Evolutionary conservation across 495 filamentous ascomycete genomes (phyloP), one percentile per base, ranked within the genome.

Genomic region (Trichoderma gamsii): DNA sequence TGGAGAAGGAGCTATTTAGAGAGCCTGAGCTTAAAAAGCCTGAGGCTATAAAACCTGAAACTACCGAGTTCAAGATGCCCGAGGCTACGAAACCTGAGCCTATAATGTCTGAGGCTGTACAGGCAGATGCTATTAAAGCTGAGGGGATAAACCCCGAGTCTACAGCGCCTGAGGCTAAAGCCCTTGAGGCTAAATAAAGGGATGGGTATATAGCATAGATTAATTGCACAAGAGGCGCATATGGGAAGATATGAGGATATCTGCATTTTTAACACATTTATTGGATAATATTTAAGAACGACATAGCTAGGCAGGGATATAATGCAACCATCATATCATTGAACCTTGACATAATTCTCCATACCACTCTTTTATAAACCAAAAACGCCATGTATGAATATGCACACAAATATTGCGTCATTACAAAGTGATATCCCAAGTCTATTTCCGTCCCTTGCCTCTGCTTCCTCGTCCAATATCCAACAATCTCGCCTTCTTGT

Each of bases 401-500:
- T 12, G 25, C 56, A 61, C 15, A 61, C 49, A n/a, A 7, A 23
- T 23, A 52, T 11, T 52, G 51, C 51, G 18, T 1, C 51, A 12
- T 59, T 25, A 27, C 56, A 6, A 61, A 32, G n/a, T 49, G 44
- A 49, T 49, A n/a, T 49, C 13, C 6, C 44, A 7, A 61, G 27
- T 32, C 25, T 32, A 61, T 46, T 68, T 52, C 46, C 71, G 67
- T 66, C 75, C 73, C 68, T 79, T 83, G 66, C 84, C 83, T 67
- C 80, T 75, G 69, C 80, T 80, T 66, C 86, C 86, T 72, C 88
- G 84, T 46, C 81, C 83, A 15, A 72, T 68, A 66, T 89, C 87
- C 69, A 89, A 72, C 69, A 86, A 85, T 83, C 91, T 92, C 67
- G 90, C 79, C 67, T 85, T 83, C 76, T 93, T 92, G 74, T 90